phyloP scores from a whole-genome alignment of 2,329 filamentous ascomycete species.

The Paraphoma chrysanthemicola region DNA sequence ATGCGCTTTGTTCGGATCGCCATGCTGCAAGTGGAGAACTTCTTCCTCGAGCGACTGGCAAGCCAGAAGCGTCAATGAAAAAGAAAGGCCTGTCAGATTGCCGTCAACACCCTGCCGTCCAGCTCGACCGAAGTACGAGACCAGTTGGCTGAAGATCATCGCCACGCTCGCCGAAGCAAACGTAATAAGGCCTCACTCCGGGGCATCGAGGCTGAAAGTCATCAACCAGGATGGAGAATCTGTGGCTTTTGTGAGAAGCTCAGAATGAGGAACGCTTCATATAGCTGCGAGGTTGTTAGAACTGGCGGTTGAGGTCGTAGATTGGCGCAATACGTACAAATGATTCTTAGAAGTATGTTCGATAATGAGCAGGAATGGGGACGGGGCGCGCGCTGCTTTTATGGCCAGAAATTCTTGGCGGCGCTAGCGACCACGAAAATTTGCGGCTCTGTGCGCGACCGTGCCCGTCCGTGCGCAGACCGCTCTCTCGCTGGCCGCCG shows the following conservation, averaged over 20 bases:
- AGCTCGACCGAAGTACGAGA: conserved; percentile 79
- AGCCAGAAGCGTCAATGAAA: conserved; percentile 45
- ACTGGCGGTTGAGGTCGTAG: conserved; percentile 6
- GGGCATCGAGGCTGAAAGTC: conserved; percentile 81
- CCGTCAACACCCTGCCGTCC: conserved; percentile 80
- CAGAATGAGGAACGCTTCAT: conserved; percentile 87
- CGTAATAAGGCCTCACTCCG: conserved; percentile 78
- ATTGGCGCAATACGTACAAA: neutral
- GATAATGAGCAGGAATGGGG: neutral
- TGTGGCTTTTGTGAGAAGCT: conserved; percentile 92
- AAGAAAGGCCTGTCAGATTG: conserved; percentile 77
- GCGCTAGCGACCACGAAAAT: neutral
- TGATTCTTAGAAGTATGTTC: neutral
- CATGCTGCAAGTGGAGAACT: neutral
- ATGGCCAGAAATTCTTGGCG: neutral
- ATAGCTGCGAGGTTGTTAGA: conserved; percentile 72
- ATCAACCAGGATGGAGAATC: conserved; percentile 91
- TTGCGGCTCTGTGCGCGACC: conserved; percentile 2
- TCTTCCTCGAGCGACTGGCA: conserved; percentile 43
- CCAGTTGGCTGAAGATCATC: conserved; percentile 88
- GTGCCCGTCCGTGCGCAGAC: neutral
- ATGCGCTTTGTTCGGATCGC: too few relatives aligned
- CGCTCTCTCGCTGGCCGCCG: neutral
- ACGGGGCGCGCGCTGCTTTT: neutral
- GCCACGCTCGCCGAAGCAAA: conserved; percentile 83